Base-by-base conservation (phyloP, 2,329 filamentous ascomycete species). In the Penicillium sp. region DNA sequence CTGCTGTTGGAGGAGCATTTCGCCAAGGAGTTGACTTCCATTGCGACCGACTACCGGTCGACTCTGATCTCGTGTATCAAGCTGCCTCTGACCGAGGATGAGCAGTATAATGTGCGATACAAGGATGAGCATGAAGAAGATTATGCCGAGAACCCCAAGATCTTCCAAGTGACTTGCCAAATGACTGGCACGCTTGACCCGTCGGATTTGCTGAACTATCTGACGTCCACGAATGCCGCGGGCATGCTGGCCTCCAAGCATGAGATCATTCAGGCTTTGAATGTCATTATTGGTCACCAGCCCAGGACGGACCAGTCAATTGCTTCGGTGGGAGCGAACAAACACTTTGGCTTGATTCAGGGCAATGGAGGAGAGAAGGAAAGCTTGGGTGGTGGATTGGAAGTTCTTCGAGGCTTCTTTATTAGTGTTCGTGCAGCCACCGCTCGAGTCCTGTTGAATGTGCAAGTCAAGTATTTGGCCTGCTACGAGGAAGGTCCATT, bases 391-490 rank as follows among this genome's bases (percentile, higher is more conserved):
- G 63, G 55, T 8, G 76, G 76, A 1, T 61, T 83, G 0, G 65
- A 74, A 32, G 77, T 77, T 0, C 56, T 79, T 3, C 69, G 78
- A 28, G 80, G 80, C 0, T 83, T 76, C 58, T 82, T 75, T 51
- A 66, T 76, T 8, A 81, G 76, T 50, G 73, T 79, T 18, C 74
- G 80, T 4, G 71, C 75, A 2, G 72, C 76, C 2, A 74, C 76
- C 10, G 71, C 69, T 26, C 69, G 77, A 3, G 62, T 82, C 3
- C 54, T 83, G 1, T 56, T 82, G 9, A 83, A 84, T 39, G 64
- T 82, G 2, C 80, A 83, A 41, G 76, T 82, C 16, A 75, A 75
- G 6, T 73, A 74, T 30, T 68, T 70, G 2, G 75, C 77, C 0
- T 81, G 78, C 51, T 79, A 77, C 57, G 67, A 74, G 45, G 50